Conservation (phyloP, 73 alveolate species). For the Tetrahymena borealis region DNA sequence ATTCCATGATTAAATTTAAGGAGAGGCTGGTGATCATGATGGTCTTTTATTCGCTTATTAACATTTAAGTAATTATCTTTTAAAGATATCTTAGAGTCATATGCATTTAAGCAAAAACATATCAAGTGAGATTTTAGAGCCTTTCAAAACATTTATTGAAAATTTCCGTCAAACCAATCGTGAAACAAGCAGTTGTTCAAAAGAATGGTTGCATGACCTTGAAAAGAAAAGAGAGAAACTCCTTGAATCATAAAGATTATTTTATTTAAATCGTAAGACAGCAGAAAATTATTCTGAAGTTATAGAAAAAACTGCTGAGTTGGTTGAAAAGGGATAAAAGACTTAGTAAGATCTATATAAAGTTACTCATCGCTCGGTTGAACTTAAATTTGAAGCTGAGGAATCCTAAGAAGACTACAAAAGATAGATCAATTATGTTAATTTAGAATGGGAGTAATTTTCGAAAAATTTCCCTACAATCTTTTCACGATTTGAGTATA, state of each 20-base stretch:
- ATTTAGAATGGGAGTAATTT: background rate
- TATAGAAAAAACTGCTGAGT: background rate
- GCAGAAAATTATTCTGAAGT: background rate
- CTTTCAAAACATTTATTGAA: background rate
- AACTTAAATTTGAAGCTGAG: background rate
- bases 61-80: background rate
- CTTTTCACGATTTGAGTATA: background rate
- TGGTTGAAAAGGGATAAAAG: background rate
- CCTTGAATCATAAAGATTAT: background rate
- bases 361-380: background rate
- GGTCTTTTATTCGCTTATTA: background rate
- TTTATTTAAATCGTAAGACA: background rate
- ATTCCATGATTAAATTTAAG: background rate
- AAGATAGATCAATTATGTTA: background rate
- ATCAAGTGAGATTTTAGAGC: background rate
- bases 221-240: background rate
- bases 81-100: background rate
- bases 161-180: slow-evolving; percentile 1
- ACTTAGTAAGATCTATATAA: background rate
- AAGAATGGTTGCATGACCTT: background rate
- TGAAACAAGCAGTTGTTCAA: background rate
- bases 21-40: background rate
- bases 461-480: background rate
- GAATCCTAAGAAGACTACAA: background rate
- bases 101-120: background rate